Conservation (phyloP, 306 rosid genomes). For the Vachellia pachyceras region DNA sequence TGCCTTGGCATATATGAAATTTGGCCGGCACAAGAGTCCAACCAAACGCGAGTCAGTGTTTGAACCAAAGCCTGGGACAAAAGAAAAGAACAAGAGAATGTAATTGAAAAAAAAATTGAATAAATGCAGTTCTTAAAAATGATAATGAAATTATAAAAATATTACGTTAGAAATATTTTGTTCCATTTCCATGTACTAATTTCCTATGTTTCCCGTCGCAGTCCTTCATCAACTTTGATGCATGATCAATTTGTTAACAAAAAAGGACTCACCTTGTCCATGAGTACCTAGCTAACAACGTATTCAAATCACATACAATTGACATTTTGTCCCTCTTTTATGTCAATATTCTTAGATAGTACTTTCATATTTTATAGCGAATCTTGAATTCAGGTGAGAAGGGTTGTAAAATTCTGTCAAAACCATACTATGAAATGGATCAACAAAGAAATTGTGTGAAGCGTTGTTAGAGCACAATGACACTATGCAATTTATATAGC, state of each 20-base stretch:
- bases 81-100: background rate
- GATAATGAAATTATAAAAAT: background rate
- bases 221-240: background rate
- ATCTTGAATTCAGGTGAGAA: too few relatives aligned
- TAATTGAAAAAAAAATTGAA: background rate
- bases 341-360: too few relatives aligned
- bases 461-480: too few relatives aligned
- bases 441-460: too few relatives aligned
- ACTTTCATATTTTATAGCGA: too few relatives aligned
- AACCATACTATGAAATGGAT: too few relatives aligned
- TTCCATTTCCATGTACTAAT: background rate
- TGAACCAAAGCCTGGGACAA: background rate
- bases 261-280: background rate
- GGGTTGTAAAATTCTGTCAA: too few relatives aligned
- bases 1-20: background rate
- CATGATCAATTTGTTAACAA: background rate
- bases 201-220: background rate
- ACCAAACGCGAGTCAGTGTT: background rate
- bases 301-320: too few relatives aligned
- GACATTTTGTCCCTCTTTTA: too few relatives aligned
- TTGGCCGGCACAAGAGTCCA: constrained; percentile 25
- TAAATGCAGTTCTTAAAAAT: background rate
- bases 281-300: background rate
- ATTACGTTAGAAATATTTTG: background rate
- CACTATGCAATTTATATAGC: too few relatives aligned